phyloP scores from a whole-genome alignment of 148 eudicot genomes.

The Rhododendron mucronatum region DNA sequence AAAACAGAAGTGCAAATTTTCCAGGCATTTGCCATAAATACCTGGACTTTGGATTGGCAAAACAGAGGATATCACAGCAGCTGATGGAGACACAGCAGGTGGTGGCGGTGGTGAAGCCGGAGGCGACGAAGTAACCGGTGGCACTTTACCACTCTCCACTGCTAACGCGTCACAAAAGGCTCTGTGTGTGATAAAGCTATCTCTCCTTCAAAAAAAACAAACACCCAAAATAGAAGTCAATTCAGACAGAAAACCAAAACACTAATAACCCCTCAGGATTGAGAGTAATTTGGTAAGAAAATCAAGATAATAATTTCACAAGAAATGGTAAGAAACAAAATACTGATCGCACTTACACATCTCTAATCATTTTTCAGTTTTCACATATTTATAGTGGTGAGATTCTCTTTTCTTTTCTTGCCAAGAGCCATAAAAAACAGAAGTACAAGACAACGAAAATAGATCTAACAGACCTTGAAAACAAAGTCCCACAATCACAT shows the following conservation, averaged over 20 bases:
- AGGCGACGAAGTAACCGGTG: conserved; percentile 19
- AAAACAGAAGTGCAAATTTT: conserved; percentile 12
- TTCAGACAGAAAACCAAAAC: neutral
- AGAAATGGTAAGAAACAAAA: neutral
- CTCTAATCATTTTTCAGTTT: neutral
- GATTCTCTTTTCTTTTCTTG: neutral
- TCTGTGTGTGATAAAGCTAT: conserved; percentile 21
- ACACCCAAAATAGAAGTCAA: neutral
- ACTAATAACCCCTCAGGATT: neutral
- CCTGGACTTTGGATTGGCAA: conserved; percentile 59
- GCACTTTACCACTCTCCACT: conserved; percentile 12
- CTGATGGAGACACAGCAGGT: conserved; percentile 25
- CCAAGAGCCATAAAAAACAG: neutral
- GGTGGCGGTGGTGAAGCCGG: conserved; percentile 28
- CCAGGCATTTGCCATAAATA: conserved; percentile 20
- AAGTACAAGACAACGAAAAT: neutral
- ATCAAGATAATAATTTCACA: neutral
- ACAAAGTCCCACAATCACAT: conserved; percentile 18
- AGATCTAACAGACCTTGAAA: conserved; percentile 11
- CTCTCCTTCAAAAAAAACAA: conserved; percentile 3
- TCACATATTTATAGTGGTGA: neutral
- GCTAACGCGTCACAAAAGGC: conserved; percentile 21
- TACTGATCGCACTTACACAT: neutral
- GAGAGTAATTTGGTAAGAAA: neutral
- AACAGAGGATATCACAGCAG: conserved; percentile 33